Evolutionary conservation across 805 yeast genomes (phyloP), one percentile per base, ranked within the genome.

Genomic region (Candida montana): DNA sequence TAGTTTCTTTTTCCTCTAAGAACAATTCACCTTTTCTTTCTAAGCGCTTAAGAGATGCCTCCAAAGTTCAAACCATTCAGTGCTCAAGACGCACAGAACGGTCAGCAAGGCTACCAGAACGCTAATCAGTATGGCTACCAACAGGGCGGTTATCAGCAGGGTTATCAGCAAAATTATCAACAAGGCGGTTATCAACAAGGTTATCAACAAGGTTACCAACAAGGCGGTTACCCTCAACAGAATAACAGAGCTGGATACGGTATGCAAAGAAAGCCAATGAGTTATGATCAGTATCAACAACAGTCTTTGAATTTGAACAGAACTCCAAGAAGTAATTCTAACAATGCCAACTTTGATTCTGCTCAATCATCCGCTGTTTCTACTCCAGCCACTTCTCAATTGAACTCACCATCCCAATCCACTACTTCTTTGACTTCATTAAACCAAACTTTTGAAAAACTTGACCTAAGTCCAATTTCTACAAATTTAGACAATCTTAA

Each of bases 381-480:
- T 16, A 53, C 61, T 4, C 61, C 61, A 23, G 42, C 49, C 16
- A 40, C 47, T 35, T 48, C 54, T n/a, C 49, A 40, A n/a, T 29
- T 53, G 18, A 52, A 41, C 38, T 63, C 72, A 6, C 72, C 74
- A 39, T 59, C 65, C 20, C 71, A 77, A n/a, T 79, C 91, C 6
- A 75, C 89, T 9, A 72, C 86, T 4, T 83, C 95, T 2, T 69
- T 90, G 52, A 67, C 87, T 11, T 81, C 90, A 6, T 68, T 89
- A 45, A 76, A 77, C 51, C 75, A 82, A 30, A 85, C 93, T 4
- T 69, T 89, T 58, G 74, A 73, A 40, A 82, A 82, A 49, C 64
- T 86, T 40, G 75, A 73, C 16, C 54, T 78, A 31, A 67, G 84
- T 9, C 95, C 96, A 18, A 68, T 88, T 44, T 72, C 83, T 24